Conservation (phyloP, 192 early-diverging fungal species). For the Entophlyctis helioformis region DNA sequence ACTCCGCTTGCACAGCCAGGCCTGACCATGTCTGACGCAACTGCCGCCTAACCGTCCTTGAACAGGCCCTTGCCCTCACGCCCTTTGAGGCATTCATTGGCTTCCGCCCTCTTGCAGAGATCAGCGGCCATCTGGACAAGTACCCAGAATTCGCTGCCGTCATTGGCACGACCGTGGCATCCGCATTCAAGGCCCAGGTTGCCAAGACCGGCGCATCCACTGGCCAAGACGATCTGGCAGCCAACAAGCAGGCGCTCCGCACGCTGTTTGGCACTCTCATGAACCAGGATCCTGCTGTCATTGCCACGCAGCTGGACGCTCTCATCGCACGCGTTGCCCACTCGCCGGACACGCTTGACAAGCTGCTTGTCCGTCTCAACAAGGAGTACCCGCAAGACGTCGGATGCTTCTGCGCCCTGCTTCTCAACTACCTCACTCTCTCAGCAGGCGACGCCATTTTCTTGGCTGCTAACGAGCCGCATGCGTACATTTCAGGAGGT, state of each 20-base stretch:
- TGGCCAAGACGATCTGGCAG: slow-evolving; percentile 10
- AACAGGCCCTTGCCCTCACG: slow-evolving; percentile 76
- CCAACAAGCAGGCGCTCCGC: slow-evolving; percentile 28
- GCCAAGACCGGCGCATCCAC: background rate
- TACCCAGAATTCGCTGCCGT: slow-evolving; percentile 74
- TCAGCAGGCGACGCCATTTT: slow-evolving; percentile 82
- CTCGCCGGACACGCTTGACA: slow-evolving; percentile 20
- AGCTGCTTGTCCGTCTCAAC: slow-evolving; percentile 63
- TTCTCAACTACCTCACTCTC: slow-evolving; percentile 79
- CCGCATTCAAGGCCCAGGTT: slow-evolving; percentile 16
- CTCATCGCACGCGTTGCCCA: slow-evolving; percentile 37
- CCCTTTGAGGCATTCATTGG: slow-evolving; percentile 91
- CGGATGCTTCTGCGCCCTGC: slow-evolving; percentile 74
- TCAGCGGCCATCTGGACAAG: slow-evolving; percentile 41
- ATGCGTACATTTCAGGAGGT: slow-evolving; percentile 91
- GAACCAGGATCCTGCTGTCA: slow-evolving; percentile 18
- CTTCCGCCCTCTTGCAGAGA: slow-evolving; percentile 76
- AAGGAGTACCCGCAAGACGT: slow-evolving; percentile 83
- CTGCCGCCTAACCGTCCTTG: background rate
- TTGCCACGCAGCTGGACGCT: slow-evolving; percentile 35
- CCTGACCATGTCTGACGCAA: too few species aligned
- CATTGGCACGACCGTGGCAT: slow-evolving; percentile 39
- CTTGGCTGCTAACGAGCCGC: slow-evolving; percentile 92
- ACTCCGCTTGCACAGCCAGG: too few species aligned
- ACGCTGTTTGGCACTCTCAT: slow-evolving; percentile 22